Percentiles rank a stretch among this genome's conserved stretches.
Evolutionary conservation across 164 flowering plant genomes (phyloP).

Genomic region (Sedum album): DNA sequence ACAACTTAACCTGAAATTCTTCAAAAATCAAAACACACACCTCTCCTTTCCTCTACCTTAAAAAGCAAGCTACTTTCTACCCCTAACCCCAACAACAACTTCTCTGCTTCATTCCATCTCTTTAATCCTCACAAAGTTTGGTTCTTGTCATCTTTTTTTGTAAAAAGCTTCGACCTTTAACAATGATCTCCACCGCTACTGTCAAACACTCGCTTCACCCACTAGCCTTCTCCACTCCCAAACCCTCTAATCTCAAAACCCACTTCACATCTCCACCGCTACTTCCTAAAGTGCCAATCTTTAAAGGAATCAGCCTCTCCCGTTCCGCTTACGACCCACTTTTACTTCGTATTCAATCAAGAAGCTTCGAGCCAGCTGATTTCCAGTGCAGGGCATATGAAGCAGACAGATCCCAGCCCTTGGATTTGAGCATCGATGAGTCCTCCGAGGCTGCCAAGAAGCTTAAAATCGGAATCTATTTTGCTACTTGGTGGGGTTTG

Average conservation of each 20-base stretch:
- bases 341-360: neutral
- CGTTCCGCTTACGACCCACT: neutral
- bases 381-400: conserved; percentile 10
- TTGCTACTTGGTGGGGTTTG: conserved; percentile 14
- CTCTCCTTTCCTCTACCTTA: neutral
- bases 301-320: neutral
- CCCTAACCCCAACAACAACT: neutral
- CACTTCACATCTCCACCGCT: neutral
- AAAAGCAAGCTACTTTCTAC: neutral
- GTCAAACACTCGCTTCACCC: neutral
- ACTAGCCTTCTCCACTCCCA: neutral
- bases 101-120: neutral
- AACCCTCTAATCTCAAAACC: neutral
- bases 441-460: conserved; percentile 10
- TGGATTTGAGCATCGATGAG: conserved; percentile 6
- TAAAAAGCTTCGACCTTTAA: neutral
- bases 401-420: conserved; percentile 11
- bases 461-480: conserved; percentile 12
- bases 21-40: neutral
- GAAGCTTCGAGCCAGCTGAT: neutral
- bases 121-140: neutral
- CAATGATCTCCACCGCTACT: conserved; percentile 7
- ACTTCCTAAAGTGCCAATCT: neutral
- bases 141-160: neutral
- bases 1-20: too few relatives aligned